Evolutionary conservation across 2,329 filamentous ascomycete species (phyloP).

Genomic region (Curvularia hawaiiensis): DNA sequence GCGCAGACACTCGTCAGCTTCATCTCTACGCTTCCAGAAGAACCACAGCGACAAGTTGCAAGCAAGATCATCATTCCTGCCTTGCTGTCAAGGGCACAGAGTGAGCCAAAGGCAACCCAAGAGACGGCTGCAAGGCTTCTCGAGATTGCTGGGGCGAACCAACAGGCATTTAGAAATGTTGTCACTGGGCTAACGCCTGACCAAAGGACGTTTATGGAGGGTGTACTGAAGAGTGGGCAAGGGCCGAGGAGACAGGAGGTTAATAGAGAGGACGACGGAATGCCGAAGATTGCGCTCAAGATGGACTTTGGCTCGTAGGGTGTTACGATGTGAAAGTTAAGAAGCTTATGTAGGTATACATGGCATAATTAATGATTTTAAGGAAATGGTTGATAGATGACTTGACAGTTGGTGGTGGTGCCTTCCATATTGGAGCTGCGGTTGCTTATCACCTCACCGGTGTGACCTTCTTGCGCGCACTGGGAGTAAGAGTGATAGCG

Average conservation of each 20-base stretch:
- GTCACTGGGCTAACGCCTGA: constrained; percentile 72
- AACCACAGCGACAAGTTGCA: constrained; percentile 55
- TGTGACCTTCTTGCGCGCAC: too few species aligned
- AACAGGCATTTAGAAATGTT: constrained; percentile 72
- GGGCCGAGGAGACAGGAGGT: constrained; percentile 52
- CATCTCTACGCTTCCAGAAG: constrained; percentile 53
- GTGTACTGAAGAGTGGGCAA: constrained; percentile 70
- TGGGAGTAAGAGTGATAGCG: too few species aligned
- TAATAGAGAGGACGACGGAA: constrained; percentile 59
- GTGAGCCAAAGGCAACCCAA: constrained; percentile 60
- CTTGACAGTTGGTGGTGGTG: too few species aligned
- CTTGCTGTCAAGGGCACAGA: constrained; percentile 72
- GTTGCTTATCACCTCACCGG: too few species aligned
- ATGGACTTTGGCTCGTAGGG: constrained; percentile 72
- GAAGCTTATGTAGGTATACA: not conserved
- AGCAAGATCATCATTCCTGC: constrained; percentile 79
- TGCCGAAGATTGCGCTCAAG: constrained; percentile 88
- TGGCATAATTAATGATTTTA: not conserved
- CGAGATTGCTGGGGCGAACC: constrained; percentile 79
- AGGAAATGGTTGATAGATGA: not conserved
- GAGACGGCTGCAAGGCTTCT: constrained; percentile 80
- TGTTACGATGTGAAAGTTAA: not conserved
- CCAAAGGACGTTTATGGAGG: constrained; percentile 79
- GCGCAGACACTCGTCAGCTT: constrained; percentile 78
- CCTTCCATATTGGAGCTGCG: too few species aligned